These are phyloP conservation scores for Madurella mycetomatis DNA, from an alignment of 2,329 filamentous ascomycete genomes.

Conservation along the genomic window DNA sequence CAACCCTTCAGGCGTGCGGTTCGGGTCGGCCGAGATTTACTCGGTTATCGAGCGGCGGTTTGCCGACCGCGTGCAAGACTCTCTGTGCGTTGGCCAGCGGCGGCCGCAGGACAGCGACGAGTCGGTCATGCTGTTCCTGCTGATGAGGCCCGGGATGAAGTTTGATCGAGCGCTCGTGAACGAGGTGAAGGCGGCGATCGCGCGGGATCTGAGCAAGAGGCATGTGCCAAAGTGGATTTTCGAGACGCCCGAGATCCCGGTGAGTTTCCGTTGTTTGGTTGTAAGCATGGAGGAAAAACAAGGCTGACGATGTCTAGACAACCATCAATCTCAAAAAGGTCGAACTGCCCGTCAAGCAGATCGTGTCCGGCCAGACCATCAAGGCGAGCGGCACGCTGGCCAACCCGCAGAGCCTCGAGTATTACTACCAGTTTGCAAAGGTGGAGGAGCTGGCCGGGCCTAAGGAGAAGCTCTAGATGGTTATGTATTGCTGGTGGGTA, in stretches of 20 bases:
- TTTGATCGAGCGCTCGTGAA: constrained; percentile 53
- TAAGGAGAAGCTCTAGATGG: constrained; percentile 22
- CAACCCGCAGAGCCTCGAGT: constrained; percentile 72
- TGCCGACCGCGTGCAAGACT: constrained; percentile 58
- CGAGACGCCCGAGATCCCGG: constrained; percentile 75
- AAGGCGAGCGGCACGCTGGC: constrained; percentile 72
- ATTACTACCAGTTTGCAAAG: constrained; percentile 73
- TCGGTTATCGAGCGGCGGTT: constrained; percentile 66
- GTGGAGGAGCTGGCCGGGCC: constrained; percentile 54
- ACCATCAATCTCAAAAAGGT: constrained; percentile 85
- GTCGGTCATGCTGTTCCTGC: constrained; percentile 50
- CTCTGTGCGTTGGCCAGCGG: constrained; percentile 75
- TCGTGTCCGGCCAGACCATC: constrained; percentile 69
- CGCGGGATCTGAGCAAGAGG: constrained; percentile 61
- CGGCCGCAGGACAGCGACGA: constrained; percentile 54
- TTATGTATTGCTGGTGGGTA: background rate
- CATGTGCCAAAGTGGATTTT: constrained; percentile 78
- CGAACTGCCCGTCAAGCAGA: constrained; percentile 78
- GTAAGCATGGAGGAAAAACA: background rate
- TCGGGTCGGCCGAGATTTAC: constrained; percentile 78
- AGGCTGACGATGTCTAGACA: constrained; percentile 44
- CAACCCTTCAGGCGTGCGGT: constrained; percentile 74
- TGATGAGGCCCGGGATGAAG: constrained; percentile 52
- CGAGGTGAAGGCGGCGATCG: constrained; percentile 61
- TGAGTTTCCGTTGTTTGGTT: constrained; percentile 39